phyloP scores from a whole-genome alignment of 495 filamentous ascomycete species.

The Penicillium roqueforti region DNA sequence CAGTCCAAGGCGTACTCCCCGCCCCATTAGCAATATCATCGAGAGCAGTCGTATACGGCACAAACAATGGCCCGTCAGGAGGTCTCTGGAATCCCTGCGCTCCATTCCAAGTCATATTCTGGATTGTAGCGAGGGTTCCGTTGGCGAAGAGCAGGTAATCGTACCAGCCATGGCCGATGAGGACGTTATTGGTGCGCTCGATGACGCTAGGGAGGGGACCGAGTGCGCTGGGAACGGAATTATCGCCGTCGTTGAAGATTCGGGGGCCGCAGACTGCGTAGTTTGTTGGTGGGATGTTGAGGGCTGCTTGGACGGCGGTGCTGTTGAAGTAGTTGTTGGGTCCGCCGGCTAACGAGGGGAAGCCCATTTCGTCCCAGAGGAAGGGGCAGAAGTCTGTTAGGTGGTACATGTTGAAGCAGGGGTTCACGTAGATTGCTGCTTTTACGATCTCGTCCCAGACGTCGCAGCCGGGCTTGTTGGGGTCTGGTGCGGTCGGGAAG shows the following conservation, averaged over 20 bases:
- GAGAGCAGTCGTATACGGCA: slow-evolving; percentile 55
- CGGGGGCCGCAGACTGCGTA: slow-evolving; percentile 57
- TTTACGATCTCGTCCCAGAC: slow-evolving; percentile 54
- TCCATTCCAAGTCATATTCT: slow-evolving; percentile 85
- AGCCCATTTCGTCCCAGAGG: slow-evolving; percentile 70
- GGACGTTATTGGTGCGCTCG: slow-evolving; percentile 61
- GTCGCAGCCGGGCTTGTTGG: slow-evolving; percentile 45
- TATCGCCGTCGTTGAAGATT: slow-evolving; percentile 54
- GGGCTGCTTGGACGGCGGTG: slow-evolving; percentile 67
- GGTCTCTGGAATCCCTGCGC: slow-evolving; percentile 59
- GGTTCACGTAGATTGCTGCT: slow-evolving; percentile 60
- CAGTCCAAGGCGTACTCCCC: slow-evolving; percentile 13
- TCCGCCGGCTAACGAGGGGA: slow-evolving; percentile 57
- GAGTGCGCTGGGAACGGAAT: slow-evolving; percentile 47
- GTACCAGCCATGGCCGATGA: slow-evolving; percentile 61
- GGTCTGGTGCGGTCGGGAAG: slow-evolving; percentile 41
- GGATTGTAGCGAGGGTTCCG: slow-evolving; percentile 66
- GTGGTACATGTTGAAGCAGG: slow-evolving; percentile 78
- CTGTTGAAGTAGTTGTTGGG: slow-evolving; percentile 72
- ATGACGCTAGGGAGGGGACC: slow-evolving; percentile 65
- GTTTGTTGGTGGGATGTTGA: slow-evolving; percentile 60
- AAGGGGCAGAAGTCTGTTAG: slow-evolving; percentile 70
- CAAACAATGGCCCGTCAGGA: slow-evolving; percentile 58
- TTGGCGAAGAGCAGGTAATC: slow-evolving; percentile 59
- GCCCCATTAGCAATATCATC: slow-evolving; percentile 24